Evolutionary conservation across 352 stramenopile species (phyloP), one percentile per base, ranked within the genome.

Genomic region (Plasmopara viticola): DNA sequence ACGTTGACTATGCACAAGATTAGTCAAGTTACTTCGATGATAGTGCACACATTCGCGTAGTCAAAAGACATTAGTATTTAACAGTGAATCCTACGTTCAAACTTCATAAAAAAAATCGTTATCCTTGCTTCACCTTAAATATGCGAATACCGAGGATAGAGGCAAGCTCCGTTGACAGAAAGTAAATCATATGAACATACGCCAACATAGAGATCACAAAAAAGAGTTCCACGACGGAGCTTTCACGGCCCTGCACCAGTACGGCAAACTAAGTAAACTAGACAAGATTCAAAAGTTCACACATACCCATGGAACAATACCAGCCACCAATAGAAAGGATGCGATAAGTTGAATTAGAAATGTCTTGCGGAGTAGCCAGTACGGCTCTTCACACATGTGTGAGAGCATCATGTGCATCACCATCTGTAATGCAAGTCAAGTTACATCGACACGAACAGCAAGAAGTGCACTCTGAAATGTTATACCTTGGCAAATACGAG

Each of bases 331-430:
- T 6, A 93, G 56, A 53, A 81, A 74, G 9, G 76, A 82, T 10
- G 82, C 74, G 0, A 68, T 64, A 33, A 89, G 58, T 17, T 86
- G 66, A 51, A 87, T 70, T 18, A 74, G 48, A 35, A 90, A 90
- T 9, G 83, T 91, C 71, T 93, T 93, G 56, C 83, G 78, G 38
- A 93, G 57, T 47, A 93, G 56, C 80, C 83, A 89, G 57, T 86
- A 93, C 17, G 83, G 83, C 47, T 93, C 83, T 53, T 90, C 80
- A 37, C 76, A 87, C 77, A 93, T 90, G 62, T 93, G 83, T 9
- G 83, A 78, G 9, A 93, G 74, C 83, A 93, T 93, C 74, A 93
- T 90, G 63, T 90, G 83, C 83, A 93, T 93, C 49, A 87, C 80
- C 80, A 93, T 93, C 83, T 93, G 51, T 37, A 54, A 43, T 31